Conservation (phyloP, 2,329 filamentous ascomycete species). For the Aspergillus latus region DNA sequence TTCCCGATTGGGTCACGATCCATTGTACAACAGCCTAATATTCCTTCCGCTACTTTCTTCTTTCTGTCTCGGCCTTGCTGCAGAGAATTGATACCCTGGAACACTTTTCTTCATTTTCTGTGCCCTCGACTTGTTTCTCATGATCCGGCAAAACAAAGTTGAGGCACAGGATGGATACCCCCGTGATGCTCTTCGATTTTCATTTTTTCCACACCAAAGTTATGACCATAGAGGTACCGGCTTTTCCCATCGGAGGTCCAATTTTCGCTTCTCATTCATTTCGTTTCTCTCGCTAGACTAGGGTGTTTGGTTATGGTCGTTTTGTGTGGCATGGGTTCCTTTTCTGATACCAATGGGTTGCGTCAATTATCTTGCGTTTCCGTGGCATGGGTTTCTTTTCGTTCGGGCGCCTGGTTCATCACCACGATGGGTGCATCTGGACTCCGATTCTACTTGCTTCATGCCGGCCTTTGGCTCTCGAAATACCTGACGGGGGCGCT, state of each 20-base stretch:
- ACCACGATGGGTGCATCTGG: background rate
- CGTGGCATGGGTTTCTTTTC: constrained; percentile 13
- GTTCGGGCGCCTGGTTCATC: constrained; percentile 6
- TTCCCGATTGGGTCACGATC: constrained; percentile 22
- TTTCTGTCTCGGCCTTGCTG: constrained; percentile 22
- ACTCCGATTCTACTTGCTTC: background rate
- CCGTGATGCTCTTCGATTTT: constrained; percentile 21
- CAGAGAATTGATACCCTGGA: constrained; percentile 32
- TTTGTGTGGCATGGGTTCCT: constrained; percentile 23
- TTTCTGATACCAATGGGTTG: constrained; percentile 27
- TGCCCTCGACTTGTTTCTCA: constrained; percentile 21
- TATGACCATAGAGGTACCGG: constrained; percentile 44
- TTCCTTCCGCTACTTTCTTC: constrained; percentile 24
- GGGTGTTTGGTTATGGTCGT: constrained; percentile 29
- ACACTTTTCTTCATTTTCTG: constrained; percentile 17
- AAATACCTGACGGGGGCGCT: constrained; percentile 12
- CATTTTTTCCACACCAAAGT: constrained; percentile 17
- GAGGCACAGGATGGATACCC: constrained; percentile 20
- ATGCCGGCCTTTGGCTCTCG: constrained; percentile 1
- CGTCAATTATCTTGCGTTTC: constrained; percentile 20
- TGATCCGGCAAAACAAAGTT: constrained; percentile 23
- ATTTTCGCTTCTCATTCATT: constrained; percentile 15
- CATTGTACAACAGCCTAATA: constrained; percentile 37
- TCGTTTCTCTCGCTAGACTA: constrained; percentile 40
- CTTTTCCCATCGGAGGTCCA: constrained; percentile 28